Evolutionary conservation across 148 eudicot species (phyloP), one percentile per base, ranked within the genome.

Genomic region (Nyssa sinensis): DNA sequence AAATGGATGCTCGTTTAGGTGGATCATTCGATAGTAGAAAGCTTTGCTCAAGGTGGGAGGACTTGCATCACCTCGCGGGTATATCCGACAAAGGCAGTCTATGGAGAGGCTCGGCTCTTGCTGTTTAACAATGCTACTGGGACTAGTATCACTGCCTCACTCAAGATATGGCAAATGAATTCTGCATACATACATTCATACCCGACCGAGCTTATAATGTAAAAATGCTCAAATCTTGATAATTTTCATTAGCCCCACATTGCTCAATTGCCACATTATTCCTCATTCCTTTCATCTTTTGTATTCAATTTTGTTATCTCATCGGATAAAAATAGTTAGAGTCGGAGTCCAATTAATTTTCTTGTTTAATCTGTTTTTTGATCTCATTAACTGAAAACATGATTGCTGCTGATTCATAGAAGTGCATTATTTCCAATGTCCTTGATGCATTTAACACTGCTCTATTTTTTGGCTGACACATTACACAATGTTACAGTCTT

Each of bases 21-120:
- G 71, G 93, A 89, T 83, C 93, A 89, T 75, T 89, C 93, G 19
- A 83, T 87, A 35, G 75, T 89, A 8, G 93, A 89, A 73, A 81
- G 90, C 23, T 89, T 77, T 67, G 93, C 86, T 0, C 93, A 89
- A 87, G 87, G 87, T 0, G 93, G 93, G 21, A 85, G 93, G 72
- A 80, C 84, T 17, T 80, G 85, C 77, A 85, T 89, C 31, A 87
- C 93, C 44, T 83, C 90, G 4, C 57, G 93, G 1, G 82, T 87
- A 0, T 89, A 89, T 74, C 90, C 93, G 17, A 87, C 88, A 16
- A 82, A 81, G 47, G 93, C 90, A 16, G 85, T 87, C 61, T 72
- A 83, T 75, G 79, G 68, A 49, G 79, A 85, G 1, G 80, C 90
- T 3, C 78, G 78, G 73, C 49, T 89, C 2, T 87, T 75, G 72